These are phyloP conservation scores for Catharanthus roseus DNA, from an alignment of 257 asterid species.

Conservation along the genomic window DNA sequence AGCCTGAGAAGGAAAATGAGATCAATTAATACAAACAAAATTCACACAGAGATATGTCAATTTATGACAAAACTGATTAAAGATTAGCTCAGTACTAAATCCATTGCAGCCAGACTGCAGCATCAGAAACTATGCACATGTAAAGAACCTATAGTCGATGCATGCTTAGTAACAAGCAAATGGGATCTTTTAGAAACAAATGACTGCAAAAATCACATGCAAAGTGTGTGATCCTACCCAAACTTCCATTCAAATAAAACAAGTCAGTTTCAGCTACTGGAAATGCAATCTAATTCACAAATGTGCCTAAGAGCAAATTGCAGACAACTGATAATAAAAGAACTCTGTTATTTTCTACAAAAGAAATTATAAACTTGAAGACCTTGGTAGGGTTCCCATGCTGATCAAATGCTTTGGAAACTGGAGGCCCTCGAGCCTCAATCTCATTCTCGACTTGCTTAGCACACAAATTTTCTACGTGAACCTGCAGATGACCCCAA, in stretches of 20 bases:
- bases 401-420: conserved; percentile 76
- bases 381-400: conserved; percentile 97
- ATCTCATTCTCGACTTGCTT: conserved; percentile 73
- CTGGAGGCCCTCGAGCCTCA: conserved; percentile 97
- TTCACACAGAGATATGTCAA: background rate
- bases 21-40: conserved; percentile 13
- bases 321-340: background rate
- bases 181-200: background rate
- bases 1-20: conserved; percentile 51
- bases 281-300: background rate
- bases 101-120: background rate
- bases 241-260: background rate
- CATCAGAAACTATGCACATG: background rate
- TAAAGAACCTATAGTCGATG: conserved; percentile 2
- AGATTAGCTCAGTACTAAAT: background rate
- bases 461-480: conserved; percentile 43
- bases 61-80: background rate
- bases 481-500: conserved; percentile 49
- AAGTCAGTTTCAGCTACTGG: background rate
- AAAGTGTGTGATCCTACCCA: background rate
- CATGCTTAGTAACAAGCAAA: background rate
- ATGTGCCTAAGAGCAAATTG: background rate
- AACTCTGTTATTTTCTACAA: background rate
- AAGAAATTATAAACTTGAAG: background rate
- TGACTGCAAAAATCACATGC: background rate